Conservation (phyloP, 202 grass and related monocot species). For the Bolboschoenoplectus hybrid region DNA sequence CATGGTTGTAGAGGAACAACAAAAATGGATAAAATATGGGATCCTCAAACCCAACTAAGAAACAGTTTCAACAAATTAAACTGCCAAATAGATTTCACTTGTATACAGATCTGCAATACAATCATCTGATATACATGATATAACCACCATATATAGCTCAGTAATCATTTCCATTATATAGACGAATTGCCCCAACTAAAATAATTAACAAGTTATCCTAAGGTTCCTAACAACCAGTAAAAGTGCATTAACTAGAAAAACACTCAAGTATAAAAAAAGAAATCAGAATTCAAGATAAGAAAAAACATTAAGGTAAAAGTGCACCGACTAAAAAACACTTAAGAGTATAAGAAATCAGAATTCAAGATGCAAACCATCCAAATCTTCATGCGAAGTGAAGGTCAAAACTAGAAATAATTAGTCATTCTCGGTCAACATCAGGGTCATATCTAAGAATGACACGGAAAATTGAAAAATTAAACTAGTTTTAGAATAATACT, state of each 20-base stretch:
- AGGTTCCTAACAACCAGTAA: not conserved
- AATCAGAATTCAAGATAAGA: not conserved
- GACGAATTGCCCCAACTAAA: not conserved
- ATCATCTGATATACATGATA: not conserved
- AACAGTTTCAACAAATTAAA: not conserved
- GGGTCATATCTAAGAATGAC: slow-evolving; percentile 9
- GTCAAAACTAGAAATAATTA: slow-evolving; percentile 2
- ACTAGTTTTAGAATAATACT: no score
- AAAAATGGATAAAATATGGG: not conserved
- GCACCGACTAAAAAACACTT: not conserved
- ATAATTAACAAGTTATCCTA: not conserved
- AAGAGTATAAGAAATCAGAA: not conserved
- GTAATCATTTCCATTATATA: slow-evolving; percentile 5
- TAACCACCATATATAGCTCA: not conserved
- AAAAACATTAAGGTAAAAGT: not conserved
- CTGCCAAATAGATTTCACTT: not conserved
- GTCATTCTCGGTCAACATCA: not conserved
- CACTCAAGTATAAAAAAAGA: not conserved
- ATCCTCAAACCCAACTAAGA: not conserved
- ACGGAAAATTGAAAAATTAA: no score
- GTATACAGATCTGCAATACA: not conserved
- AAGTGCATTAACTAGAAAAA: not conserved
- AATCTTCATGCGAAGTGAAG: not conserved
- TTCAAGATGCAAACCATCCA: not conserved
- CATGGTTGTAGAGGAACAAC: not conserved